Percentiles rank a stretch among this genome's conserved stretches.
These are phyloP conservation scores for Leccinum incarnatum DNA, from an alignment of 768 basidiomycete genomes.

Conservation along the genomic window DNA sequence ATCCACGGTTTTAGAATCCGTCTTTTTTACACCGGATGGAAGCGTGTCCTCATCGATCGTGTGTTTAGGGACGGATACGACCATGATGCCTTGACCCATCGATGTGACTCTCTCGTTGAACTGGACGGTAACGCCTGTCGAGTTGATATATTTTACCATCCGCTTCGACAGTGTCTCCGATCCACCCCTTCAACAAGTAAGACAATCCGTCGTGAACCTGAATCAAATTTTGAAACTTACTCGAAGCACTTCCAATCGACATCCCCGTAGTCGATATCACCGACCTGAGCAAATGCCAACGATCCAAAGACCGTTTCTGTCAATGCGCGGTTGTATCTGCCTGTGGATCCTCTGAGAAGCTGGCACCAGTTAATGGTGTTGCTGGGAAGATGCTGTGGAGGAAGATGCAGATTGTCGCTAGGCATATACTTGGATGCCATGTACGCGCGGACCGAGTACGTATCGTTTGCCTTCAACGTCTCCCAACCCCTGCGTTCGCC, in stretches of 20 bases:
- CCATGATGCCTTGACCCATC: constrained; percentile 10
- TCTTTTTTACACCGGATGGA: background rate
- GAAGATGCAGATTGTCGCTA: constrained; percentile 17
- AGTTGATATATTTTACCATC: constrained; percentile 19
- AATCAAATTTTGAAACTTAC: constrained; percentile 17
- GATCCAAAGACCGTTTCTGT: constrained; percentile 34
- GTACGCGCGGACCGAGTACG: constrained; percentile 30
- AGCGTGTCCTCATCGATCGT: background rate
- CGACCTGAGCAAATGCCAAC: constrained; percentile 22
- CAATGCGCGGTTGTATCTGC: constrained; percentile 35
- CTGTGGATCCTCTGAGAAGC: constrained; percentile 31
- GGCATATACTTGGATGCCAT: constrained; percentile 25
- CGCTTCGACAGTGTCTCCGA: constrained; percentile 22
- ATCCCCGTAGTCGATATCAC: constrained; percentile 1
- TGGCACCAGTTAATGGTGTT: constrained; percentile 32
- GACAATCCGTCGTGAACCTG: background rate
- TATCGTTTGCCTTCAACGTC: constrained; percentile 26
- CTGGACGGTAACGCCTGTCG: constrained; percentile 7
- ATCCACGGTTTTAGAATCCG: background rate
- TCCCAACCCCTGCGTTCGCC: constrained; percentile 24
- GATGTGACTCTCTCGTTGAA: constrained; percentile 19
- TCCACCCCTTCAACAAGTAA: constrained; percentile 19
- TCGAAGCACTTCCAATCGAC: constrained; percentile 31
- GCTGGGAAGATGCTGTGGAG: constrained; percentile 16
- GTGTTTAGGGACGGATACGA: constrained; percentile 3